Conservation (phyloP, 495 filamentous ascomycete genomes). For the Penicillium paxilli region DNA sequence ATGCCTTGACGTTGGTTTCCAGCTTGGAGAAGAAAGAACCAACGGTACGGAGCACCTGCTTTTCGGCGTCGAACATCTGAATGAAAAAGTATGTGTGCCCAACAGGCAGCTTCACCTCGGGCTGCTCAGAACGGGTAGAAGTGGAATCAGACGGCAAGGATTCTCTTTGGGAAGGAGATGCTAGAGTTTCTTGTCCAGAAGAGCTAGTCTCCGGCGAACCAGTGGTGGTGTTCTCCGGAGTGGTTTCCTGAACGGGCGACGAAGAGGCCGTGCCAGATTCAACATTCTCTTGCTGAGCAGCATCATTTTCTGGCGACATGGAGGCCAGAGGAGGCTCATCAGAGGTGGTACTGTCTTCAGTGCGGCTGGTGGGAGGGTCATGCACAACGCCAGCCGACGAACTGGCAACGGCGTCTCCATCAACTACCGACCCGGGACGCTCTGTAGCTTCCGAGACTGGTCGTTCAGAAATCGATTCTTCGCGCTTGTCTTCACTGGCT, state of each 20-base stretch:
- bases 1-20: slow-evolving; percentile 45
- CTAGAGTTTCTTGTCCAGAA: neutral
- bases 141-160: neutral
- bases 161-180: neutral
- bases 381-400: slow-evolving; percentile 23
- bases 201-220: neutral
- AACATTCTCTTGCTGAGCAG: slow-evolving; percentile 4
- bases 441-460: slow-evolving; percentile 22
- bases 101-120: slow-evolving; percentile 27
- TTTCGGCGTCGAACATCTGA: slow-evolving; percentile 51
- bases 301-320: slow-evolving; percentile 14
- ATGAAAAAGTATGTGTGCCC: slow-evolving; percentile 51
- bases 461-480: slow-evolving; percentile 35
- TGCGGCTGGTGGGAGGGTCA: neutral
- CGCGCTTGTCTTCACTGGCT: slow-evolving; percentile 33
- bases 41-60: slow-evolving; percentile 49
- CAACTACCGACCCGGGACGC: slow-evolving; percentile 11
- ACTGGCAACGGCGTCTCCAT: slow-evolving; percentile 33
- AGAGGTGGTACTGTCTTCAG: neutral
- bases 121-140: neutral
- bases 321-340: slow-evolving; percentile 4
- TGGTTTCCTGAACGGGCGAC: slow-evolving; percentile 1
- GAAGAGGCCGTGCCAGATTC: slow-evolving; percentile 6
- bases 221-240: slow-evolving; percentile 4
- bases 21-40: slow-evolving; percentile 50